Evolutionary conservation across 75 land plant genomes (phyloP), one percentile per base, ranked within the genome.

Genomic region (Pinus albicaulis): DNA sequence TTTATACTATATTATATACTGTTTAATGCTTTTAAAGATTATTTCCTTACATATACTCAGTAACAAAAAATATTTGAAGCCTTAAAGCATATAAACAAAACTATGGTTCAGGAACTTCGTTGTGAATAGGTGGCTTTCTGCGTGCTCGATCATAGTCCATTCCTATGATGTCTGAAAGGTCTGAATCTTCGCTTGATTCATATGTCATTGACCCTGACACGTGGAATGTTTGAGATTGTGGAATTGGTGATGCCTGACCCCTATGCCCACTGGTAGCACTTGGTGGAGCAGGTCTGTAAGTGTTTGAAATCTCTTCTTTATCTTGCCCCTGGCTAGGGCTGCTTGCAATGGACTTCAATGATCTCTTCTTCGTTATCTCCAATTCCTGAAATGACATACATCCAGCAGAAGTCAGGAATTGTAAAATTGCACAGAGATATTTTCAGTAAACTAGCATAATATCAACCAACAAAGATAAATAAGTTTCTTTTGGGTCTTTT

Each of bases 121-220:
- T 65, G 70, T 65, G 70, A 36, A 65, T 65, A 25, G 70, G 70
- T 34, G 70, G 70, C 10, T 65, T 65, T 65, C 70, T 65, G 38
- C 41, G 70, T 31, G 36, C 70, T 19, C 41, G 41, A 34, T 22
- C 48, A 65, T 65, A 65, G 44, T 65, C 70, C 70, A 65, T 65
- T 19, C 41, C 70, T 36, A 34, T 36, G 17, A 65, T 36, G 70
- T 65, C 38, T 0, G 48, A 65, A 16, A 65, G 70, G 19, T 65
- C 70, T 34, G 70, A 3, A 16, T 17, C 70, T 15, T 65, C 41
- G 48, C 7, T 44, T 7, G 70, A 65, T 4, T 19, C 5, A 28
- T 36, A 65, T 65, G 44, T 36, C n/a, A 41, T 16, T 1, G 70
- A 36, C 44, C n/a, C 19, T 1, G 70, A 65, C 0, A 15, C 19